These are phyloP conservation scores for Suhomyces anneliseae DNA, from an alignment of 1,139 yeast genomes.

Conservation along the genomic window DNA sequence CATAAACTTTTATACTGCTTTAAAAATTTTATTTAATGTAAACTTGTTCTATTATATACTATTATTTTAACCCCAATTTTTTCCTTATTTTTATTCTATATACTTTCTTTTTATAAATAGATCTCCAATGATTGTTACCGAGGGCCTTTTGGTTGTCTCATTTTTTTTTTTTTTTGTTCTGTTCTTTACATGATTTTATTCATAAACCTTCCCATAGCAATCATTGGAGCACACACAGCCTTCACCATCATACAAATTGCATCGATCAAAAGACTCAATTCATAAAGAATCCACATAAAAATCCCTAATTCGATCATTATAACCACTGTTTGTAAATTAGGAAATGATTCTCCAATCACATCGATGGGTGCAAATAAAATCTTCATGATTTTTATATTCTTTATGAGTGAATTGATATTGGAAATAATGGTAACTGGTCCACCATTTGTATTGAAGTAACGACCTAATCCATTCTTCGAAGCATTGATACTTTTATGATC, in stretches of 20 bases:
- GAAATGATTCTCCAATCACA: slow-evolving; percentile 39
- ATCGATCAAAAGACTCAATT: slow-evolving; percentile 43
- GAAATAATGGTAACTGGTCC: slow-evolving; percentile 17
- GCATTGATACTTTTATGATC: not conserved
- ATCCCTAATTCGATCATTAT: slow-evolving; percentile 39
- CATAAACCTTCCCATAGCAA: slow-evolving; percentile 48
- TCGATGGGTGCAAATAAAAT: slow-evolving; percentile 47
- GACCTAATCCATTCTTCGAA: not conserved
- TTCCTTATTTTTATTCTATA: no score
- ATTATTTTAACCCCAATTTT: no score
- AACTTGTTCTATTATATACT: no score
- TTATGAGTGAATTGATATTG: slow-evolving; percentile 36
- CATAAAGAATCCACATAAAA: slow-evolving; percentile 46
- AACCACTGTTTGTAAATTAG: slow-evolving; percentile 41
- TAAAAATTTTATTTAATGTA: no score
- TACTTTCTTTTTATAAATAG: no score
- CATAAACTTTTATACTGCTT: no score
- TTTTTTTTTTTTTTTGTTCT: not conserved
- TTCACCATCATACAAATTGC: slow-evolving; percentile 50
- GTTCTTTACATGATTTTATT: slow-evolving; percentile 36
- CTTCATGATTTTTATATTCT: slow-evolving; percentile 38
- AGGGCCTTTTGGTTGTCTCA: no score
- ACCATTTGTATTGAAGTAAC: slow-evolving; percentile 1
- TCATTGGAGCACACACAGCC: slow-evolving; percentile 51
- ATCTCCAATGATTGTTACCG: no score